These are phyloP conservation scores for Alternaria infectoria DNA, from an alignment of 2,329 filamentous ascomycete species.

Conservation along the genomic window DNA sequence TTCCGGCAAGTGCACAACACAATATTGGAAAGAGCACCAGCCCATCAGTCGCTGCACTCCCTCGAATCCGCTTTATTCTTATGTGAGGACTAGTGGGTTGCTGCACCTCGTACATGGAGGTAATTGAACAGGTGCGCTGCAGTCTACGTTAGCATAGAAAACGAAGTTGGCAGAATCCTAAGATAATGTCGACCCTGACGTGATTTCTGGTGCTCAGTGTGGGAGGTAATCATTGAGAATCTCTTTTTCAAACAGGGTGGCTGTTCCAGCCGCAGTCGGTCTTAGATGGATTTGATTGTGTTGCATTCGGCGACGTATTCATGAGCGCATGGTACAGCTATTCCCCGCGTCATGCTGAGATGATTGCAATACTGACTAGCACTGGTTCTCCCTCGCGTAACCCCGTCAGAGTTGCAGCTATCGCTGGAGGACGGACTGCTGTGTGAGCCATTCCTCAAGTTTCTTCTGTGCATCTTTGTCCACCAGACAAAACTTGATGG, in stretches of 20 bases:
- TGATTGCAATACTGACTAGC: not conserved
- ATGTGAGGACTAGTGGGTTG: not conserved
- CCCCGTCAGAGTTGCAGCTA: not conserved
- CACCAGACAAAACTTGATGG: slow-evolving; percentile 37
- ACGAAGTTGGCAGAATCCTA: not conserved
- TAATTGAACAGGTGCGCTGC: not conserved
- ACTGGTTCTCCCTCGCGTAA: not conserved
- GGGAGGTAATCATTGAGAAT: not conserved
- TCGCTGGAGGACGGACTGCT: slow-evolving; percentile 2
- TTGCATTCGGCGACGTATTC: not conserved
- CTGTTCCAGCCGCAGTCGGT: not conserved
- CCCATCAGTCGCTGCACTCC: not conserved
- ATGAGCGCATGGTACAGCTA: not conserved
- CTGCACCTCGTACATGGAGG: not conserved
- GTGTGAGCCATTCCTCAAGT: slow-evolving; percentile 26
- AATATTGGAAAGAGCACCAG: not conserved
- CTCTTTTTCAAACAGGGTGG: not conserved
- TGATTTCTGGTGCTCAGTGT: not conserved
- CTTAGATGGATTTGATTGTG: not conserved
- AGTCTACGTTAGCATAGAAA: not conserved
- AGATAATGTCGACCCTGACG: not conserved
- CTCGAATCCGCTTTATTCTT: not conserved
- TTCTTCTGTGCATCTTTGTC: slow-evolving; percentile 31
- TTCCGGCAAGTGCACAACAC: not conserved
- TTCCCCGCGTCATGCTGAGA: not conserved